Conservation (phyloP, 2,329 filamentous ascomycete genomes). For the Macrophomina pseudophaseolina region DNA sequence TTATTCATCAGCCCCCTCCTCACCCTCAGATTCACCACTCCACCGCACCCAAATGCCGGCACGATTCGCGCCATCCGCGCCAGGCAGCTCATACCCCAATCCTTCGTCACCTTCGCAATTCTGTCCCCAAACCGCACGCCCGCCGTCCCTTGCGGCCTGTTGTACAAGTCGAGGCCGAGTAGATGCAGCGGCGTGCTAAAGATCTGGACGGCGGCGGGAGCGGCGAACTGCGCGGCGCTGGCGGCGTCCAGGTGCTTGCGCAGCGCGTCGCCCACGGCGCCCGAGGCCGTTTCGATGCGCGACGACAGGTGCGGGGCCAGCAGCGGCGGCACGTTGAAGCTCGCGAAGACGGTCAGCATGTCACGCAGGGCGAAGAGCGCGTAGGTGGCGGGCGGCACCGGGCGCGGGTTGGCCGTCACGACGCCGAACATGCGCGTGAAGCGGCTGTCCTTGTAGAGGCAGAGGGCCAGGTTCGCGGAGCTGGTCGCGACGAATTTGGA, state of each 20-base stretch:
- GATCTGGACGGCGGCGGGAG: constrained; percentile 66
- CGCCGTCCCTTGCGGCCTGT: constrained; percentile 54
- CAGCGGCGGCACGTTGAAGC: constrained; percentile 84
- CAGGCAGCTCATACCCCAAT: constrained; percentile 75
- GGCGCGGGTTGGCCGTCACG: constrained; percentile 51
- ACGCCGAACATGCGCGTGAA: constrained; percentile 85
- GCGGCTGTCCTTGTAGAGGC: constrained; percentile 87
- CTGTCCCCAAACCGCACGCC: constrained; percentile 63
- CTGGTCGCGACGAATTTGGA: constrained; percentile 82
- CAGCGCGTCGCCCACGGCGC: constrained; percentile 46
- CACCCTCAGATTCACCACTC: constrained; percentile 80
- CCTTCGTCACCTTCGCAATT: constrained; percentile 68
- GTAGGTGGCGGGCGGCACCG: constrained; percentile 74
- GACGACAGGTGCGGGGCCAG: constrained; percentile 70
- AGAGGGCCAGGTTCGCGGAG: constrained; percentile 81
- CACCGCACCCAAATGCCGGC: constrained; percentile 86
- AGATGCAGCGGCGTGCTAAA: constrained; percentile 83
- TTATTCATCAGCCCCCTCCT: constrained; percentile 68
- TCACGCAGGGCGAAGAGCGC: constrained; percentile 81
- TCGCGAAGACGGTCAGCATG: constrained; percentile 87
- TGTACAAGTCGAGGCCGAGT: constrained; percentile 85
- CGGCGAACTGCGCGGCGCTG: constrained; percentile 27
- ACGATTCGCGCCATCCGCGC: constrained; percentile 85
- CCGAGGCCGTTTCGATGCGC: constrained; percentile 25
- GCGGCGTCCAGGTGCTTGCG: constrained; percentile 50